A percentile compares a stretch with the other conserved stretches of the same genome.
phyloP scores from a whole-genome alignment of 2,329 filamentous ascomycete genomes.

The Calonectria honghensis region DNA sequence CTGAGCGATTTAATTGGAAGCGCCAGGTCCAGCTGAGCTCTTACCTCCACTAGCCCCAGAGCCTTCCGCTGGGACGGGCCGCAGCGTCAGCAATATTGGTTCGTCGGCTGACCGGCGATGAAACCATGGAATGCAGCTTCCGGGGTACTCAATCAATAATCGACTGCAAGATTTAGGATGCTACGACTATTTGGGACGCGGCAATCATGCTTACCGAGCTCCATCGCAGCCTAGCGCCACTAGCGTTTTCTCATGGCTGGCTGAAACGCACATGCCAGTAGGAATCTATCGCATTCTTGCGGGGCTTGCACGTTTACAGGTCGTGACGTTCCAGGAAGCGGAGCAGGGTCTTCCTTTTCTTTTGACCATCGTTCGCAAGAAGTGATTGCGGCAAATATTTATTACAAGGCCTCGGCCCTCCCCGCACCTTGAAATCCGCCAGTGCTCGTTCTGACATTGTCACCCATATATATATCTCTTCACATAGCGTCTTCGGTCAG shows the following conservation, averaged over 20 bases:
- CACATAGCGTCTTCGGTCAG: not conserved
- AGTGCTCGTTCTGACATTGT: not conserved
- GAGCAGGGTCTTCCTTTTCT: not conserved
- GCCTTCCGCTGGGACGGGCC: not conserved
- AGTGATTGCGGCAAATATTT: not conserved
- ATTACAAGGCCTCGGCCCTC: not conserved
- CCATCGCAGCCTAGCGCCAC: not conserved
- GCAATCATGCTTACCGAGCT: not conserved
- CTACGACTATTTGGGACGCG: not conserved
- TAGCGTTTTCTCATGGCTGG: constrained; percentile 2
- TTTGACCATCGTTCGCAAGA: not conserved
- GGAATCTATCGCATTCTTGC: not conserved
- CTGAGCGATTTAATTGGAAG: not conserved
- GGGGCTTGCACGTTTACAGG: not conserved
- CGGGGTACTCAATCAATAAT: not conserved
- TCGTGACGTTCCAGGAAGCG: not conserved
- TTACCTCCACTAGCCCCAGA: not conserved
- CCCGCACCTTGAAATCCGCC: too few species aligned
- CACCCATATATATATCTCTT: not conserved
- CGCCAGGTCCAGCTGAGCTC: not conserved
- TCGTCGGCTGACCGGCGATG: not conserved
- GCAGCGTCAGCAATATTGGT: constrained; percentile 4
- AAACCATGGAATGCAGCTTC: not conserved
- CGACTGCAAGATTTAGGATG: not conserved
- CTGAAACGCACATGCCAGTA: not conserved